Conservation (phyloP, 192 early-diverging fungal genomes). For the Powellomyces hirtus region DNA sequence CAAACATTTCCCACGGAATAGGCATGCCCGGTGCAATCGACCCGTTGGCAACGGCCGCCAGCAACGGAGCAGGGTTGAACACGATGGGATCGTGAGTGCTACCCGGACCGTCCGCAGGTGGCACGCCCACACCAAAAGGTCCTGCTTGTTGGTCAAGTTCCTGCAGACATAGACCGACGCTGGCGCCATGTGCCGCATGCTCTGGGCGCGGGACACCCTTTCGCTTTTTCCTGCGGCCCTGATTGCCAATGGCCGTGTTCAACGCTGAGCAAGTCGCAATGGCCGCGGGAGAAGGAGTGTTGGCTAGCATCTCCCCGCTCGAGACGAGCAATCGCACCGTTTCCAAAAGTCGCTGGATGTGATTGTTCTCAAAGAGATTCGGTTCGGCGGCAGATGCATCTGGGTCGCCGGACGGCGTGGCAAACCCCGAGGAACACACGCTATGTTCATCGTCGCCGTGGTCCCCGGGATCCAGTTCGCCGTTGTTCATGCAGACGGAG, state of each 20-base stretch:
- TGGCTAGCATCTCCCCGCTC: conserved; percentile 23
- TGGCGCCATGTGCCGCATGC: neutral
- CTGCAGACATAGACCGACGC: neutral
- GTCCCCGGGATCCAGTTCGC: neutral
- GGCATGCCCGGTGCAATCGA: conserved; percentile 18
- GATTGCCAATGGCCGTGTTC: neutral
- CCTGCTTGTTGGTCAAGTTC: neutral
- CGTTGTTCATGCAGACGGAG: neutral
- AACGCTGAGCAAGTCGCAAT: no score
- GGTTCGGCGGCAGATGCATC: neutral
- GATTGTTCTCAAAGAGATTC: conserved; percentile 8
- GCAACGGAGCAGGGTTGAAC: conserved; percentile 21
- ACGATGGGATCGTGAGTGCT: conserved; percentile 3
- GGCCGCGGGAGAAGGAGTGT: conserved; percentile 9
- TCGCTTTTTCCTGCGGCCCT: neutral
- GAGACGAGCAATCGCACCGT: conserved; percentile 28
- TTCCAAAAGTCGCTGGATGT: conserved; percentile 24
- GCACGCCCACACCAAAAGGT: neutral
- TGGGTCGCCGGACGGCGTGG: neutral
- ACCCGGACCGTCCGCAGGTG: neutral
- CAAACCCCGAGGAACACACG: neutral
- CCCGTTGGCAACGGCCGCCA: conserved; percentile 18
- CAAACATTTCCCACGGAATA: conserved; percentile 27
- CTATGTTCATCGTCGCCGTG: neutral
- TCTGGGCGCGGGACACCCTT: neutral